Evolutionary conservation across 2,329 filamentous ascomycete genomes (phyloP).

Genomic region (Ophiostoma populinum): DNA sequence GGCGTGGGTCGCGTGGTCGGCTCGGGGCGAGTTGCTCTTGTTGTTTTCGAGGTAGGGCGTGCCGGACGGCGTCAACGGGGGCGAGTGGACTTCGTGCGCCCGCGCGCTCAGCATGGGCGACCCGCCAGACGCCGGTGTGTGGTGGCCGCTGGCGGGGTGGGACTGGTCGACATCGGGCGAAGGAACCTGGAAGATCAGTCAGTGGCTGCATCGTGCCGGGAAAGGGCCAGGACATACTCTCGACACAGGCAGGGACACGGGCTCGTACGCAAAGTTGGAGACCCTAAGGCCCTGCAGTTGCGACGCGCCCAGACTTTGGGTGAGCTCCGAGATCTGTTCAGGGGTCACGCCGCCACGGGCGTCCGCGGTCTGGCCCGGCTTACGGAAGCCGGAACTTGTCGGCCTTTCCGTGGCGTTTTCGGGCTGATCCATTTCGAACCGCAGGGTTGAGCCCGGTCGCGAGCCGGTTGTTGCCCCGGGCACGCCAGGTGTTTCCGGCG

Average conservation of each 20-base stretch:
- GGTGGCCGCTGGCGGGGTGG: slow-evolving; percentile 42
- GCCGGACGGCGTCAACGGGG: slow-evolving; percentile 73
- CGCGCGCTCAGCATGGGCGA: slow-evolving; percentile 53
- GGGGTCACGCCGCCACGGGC: slow-evolving; percentile 18
- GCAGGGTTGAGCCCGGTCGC: slow-evolving; percentile 32
- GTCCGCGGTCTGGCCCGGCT: slow-evolving; percentile 15
- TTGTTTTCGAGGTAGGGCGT: slow-evolving; percentile 32
- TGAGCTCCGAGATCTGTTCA: slow-evolving; percentile 49
- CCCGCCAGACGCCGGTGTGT: slow-evolving; percentile 45
- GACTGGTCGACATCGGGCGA: slow-evolving; percentile 41
- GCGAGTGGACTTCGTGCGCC: slow-evolving; percentile 61
- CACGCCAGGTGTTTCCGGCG: slow-evolving; percentile 13
- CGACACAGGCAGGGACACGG: slow-evolving; percentile 72
- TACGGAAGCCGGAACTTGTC: slow-evolving; percentile 13
- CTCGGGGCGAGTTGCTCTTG: slow-evolving; percentile 11
- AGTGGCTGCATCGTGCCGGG: too few species aligned
- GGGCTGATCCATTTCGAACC: slow-evolving; percentile 48
- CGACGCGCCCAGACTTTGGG: slow-evolving; percentile 53
- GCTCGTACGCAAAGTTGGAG: slow-evolving; percentile 77
- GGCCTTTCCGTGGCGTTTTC: slow-evolving; percentile 45
- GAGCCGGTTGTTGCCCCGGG: slow-evolving; percentile 8
- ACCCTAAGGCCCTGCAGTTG: slow-evolving; percentile 69
- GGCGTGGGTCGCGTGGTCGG: slow-evolving; percentile 9
- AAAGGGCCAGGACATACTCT: slow-evolving; percentile 47
- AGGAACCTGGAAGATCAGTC: slow-evolving; percentile 26